Percentiles rank a stretch among this genome's conserved stretches.
Evolutionary conservation across 305 asterid genomes (phyloP).

Genomic region (Fraxinus greggii): DNA sequence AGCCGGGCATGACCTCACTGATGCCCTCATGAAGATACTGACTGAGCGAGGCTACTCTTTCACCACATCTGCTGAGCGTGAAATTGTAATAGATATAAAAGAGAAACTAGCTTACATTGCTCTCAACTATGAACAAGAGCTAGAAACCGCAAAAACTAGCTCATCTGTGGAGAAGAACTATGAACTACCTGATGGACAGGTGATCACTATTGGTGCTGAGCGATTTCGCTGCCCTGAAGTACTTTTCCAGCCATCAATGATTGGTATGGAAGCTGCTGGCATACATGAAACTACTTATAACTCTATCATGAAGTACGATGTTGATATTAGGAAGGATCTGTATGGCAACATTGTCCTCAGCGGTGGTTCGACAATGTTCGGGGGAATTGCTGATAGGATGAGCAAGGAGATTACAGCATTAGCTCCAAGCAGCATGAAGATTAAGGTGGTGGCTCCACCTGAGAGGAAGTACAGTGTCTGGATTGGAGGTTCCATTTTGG

Average conservation of each 20-base stretch:
- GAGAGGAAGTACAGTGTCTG: constrained; percentile 57
- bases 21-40: constrained; percentile 64
- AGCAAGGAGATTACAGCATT: constrained; percentile 58
- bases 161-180: constrained; percentile 73
- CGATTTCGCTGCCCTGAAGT: constrained; percentile 83
- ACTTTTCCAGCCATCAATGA: constrained; percentile 83
- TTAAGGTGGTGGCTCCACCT: constrained; percentile 53
- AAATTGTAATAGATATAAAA: constrained; percentile 72
- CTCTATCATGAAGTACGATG: constrained; percentile 72
- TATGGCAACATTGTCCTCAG: constrained; percentile 71
- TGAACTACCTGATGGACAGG: constrained; percentile 85
- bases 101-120: constrained; percentile 87
- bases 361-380: constrained; percentile 63
- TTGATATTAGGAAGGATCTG: constrained; percentile 68
- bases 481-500: constrained; percentile 57
- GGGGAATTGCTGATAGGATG: constrained; percentile 55
- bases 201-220: constrained; percentile 75
- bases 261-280: constrained; percentile 84
- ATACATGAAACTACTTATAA: constrained; percentile 71
- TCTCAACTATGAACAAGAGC: constrained; percentile 75
- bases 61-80: constrained; percentile 72
- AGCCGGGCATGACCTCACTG: constrained; percentile 68
- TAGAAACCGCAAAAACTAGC: constrained; percentile 72
- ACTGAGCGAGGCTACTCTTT: constrained; percentile 69
- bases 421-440: constrained; percentile 62